phyloP scores from a whole-genome alignment of 164 flowering plant species.

The Vitis rotundifolia region DNA sequence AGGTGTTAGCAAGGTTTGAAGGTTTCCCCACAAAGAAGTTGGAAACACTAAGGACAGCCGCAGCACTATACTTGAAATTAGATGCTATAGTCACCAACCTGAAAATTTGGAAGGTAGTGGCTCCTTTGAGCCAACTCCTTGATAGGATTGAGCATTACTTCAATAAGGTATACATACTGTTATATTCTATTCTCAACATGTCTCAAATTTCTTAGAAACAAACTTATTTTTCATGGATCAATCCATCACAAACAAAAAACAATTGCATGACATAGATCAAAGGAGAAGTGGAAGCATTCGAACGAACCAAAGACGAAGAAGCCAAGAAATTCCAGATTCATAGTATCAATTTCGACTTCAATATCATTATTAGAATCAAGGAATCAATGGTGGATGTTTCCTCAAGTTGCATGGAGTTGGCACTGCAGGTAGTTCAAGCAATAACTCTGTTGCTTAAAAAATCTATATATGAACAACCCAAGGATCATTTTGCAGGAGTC shows the following conservation, averaged over 20 bases:
- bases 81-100: constrained; percentile 45
- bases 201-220: not conserved
- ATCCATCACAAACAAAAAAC: no score
- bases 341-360: constrained; percentile 69
- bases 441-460: not conserved
- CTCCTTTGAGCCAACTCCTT: constrained; percentile 53
- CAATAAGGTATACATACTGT: constrained; percentile 54
- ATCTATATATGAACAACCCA: no score
- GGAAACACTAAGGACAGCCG: constrained; percentile 72
- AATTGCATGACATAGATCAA: constrained; percentile 50
- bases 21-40: constrained; percentile 77
- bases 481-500: no score
- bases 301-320: constrained; percentile 82
- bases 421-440: constrained; percentile 57
- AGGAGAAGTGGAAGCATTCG: constrained; percentile 65
- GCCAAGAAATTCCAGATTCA: constrained; percentile 60
- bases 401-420: constrained; percentile 78
- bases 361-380: constrained; percentile 57
- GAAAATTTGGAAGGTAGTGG: constrained; percentile 55
- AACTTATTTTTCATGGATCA: no score
- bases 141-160: constrained; percentile 74
- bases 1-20: constrained; percentile 84
- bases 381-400: constrained; percentile 87
- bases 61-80: constrained; percentile 60
- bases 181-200: not conserved